Percentiles rank a stretch among this genome's conserved stretches.
phyloP scores from a whole-genome alignment of 2,329 filamentous ascomycete genomes.

The Cladobotryum protrusum region DNA sequence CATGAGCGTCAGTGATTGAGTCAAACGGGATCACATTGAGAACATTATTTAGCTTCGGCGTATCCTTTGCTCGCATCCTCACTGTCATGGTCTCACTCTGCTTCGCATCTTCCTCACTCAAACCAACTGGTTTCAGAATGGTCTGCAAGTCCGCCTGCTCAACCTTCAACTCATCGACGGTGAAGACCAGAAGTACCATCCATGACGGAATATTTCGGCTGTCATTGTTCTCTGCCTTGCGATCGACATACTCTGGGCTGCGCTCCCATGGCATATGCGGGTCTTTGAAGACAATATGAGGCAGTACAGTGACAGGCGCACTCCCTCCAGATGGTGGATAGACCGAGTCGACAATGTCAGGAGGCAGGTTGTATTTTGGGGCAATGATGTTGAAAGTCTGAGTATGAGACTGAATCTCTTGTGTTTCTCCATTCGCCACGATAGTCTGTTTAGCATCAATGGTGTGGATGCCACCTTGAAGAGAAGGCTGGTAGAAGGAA shows the following conservation, averaged over 20 bases:
- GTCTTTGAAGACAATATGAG: conserved; percentile 38
- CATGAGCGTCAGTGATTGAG: too few relatives aligned
- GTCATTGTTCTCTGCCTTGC: background rate
- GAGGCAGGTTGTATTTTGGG: background rate
- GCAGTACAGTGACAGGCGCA: conserved; percentile 26
- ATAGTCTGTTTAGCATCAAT: background rate
- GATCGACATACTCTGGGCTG: background rate
- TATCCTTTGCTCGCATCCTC: too few relatives aligned
- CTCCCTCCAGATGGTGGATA: conserved; percentile 28
- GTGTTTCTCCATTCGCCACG: background rate
- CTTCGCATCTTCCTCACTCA: background rate
- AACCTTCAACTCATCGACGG: conserved; percentile 26
- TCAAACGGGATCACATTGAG: too few relatives aligned
- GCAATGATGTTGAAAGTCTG: background rate
- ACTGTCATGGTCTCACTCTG: background rate
- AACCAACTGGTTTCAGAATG: too few relatives aligned
- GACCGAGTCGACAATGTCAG: background rate
- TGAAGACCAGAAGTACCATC: conserved; percentile 28
- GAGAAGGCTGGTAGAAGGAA: too few relatives aligned
- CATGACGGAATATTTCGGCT: conserved; percentile 27
- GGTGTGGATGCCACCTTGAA: background rate
- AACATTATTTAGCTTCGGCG: too few relatives aligned
- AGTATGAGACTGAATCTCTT: background rate
- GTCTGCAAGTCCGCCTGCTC: background rate
- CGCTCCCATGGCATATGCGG: conserved; percentile 37